A percentile compares a stretch with the other conserved stretches of the same genome.
Conservation (phyloP, 163 green algal species). For the Scenedesmus sp. region DNA sequence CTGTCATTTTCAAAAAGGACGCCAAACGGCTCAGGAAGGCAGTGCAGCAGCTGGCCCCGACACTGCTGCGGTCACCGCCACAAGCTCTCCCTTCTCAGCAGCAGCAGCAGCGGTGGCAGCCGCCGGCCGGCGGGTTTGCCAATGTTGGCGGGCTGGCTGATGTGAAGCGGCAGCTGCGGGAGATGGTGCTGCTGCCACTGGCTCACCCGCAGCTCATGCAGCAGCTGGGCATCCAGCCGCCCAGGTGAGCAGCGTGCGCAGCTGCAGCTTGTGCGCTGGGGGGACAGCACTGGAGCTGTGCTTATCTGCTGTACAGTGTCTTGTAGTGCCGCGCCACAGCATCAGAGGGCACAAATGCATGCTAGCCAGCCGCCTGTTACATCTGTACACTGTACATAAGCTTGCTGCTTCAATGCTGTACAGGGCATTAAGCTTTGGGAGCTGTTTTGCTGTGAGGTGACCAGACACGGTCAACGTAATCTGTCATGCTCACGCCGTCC, state of each 20-base stretch:
- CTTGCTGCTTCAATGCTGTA: too few relatives aligned
- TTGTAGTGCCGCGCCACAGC: too few relatives aligned
- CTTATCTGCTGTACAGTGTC: too few relatives aligned
- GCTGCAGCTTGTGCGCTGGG: not conserved
- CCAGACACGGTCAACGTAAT: too few relatives aligned
- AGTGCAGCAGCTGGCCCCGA: conserved; percentile 57
- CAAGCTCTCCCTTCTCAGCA: not conserved
- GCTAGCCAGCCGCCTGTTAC: too few relatives aligned
- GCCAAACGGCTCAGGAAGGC: conserved; percentile 63
- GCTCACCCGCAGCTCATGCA: conserved; percentile 71
- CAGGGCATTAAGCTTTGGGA: too few relatives aligned
- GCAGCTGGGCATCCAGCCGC: conserved; percentile 64
- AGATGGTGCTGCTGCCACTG: conserved; percentile 85
- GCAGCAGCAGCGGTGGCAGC: not conserved
- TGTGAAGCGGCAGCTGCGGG: conserved; percentile 70
- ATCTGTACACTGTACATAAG: too few relatives aligned
- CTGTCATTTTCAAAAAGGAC: conserved; percentile 79
- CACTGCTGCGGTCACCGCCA: conserved; percentile 50
- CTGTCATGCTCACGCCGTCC: not conserved
- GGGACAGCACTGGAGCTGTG: not conserved
- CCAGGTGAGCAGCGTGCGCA: conserved; percentile 57
- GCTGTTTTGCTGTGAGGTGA: too few relatives aligned
- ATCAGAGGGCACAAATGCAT: too few relatives aligned
- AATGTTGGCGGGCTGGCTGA: conserved; percentile 64
- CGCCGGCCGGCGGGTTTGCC: conserved; percentile 54